These are phyloP conservation scores for Colletotrichum incanum DNA, from an alignment of 2,329 filamentous ascomycete genomes.

Conservation along the genomic window DNA sequence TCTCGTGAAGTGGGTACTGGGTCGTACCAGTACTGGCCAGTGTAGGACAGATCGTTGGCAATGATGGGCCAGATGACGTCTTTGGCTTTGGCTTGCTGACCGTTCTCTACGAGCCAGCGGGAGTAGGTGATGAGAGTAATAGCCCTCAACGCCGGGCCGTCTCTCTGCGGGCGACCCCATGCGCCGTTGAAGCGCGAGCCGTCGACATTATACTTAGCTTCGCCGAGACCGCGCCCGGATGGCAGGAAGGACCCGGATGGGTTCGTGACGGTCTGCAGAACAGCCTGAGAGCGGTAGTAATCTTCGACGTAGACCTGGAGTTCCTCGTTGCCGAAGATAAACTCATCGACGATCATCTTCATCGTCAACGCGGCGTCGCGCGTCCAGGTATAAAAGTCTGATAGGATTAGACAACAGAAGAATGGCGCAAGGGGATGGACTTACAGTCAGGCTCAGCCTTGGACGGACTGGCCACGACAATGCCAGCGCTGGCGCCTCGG, in stretches of 20 bases:
- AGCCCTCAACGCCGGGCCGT: constrained; percentile 73
- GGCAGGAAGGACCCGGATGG: constrained; percentile 65
- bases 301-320: constrained; percentile 65
- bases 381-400: constrained; percentile 73
- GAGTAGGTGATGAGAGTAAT: constrained; percentile 70
- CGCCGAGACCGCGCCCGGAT: constrained; percentile 64
- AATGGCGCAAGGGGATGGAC: constrained; percentile 40
- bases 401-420: constrained; percentile 44
- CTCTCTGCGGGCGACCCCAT: constrained; percentile 73
- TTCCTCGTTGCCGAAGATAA: constrained; percentile 61
- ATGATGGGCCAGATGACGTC: constrained; percentile 69
- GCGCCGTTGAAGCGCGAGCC: constrained; percentile 63
- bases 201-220: constrained; percentile 71
- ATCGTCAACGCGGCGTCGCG: constrained; percentile 69
- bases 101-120: constrained; percentile 64
- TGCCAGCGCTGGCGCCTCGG: constrained; percentile 62
- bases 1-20: neutral
- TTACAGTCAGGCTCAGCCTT: constrained; percentile 68
- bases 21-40: constrained; percentile 64
- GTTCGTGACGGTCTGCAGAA: constrained; percentile 67
- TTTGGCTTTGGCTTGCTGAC: constrained; percentile 56
- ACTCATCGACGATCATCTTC: constrained; percentile 67
- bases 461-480: constrained; percentile 70
- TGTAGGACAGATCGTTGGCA: constrained; percentile 70
- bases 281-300: constrained; percentile 67